These are phyloP conservation scores for Melanogaster broomeanus DNA, from an alignment of 768 basidiomycete species.

Conservation along the genomic window DNA sequence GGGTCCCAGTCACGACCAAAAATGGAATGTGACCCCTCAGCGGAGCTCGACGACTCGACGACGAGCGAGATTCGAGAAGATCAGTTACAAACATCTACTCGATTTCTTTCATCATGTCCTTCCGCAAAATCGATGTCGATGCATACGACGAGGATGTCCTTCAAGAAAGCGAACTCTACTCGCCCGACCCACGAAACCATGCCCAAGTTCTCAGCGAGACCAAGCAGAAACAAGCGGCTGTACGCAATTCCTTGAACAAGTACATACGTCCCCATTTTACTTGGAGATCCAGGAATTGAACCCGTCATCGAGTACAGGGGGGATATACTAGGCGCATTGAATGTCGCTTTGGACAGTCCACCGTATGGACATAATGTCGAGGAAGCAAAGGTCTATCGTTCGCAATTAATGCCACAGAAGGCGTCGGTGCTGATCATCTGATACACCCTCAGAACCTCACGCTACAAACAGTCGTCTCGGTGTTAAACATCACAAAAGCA, in stretches of 20 bases:
- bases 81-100: not conserved
- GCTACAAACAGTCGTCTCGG: slow-evolving; percentile 77
- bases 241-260: slow-evolving; percentile 75
- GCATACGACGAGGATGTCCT: slow-evolving; percentile 89
- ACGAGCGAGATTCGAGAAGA: not conserved
- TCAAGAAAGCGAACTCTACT: slow-evolving; percentile 82
- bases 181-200: slow-evolving; percentile 80
- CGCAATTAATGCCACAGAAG: not conserved
- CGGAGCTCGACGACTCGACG: too few relatives aligned
- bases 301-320: slow-evolving; percentile 59
- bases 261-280: slow-evolving; percentile 39
- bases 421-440: not conserved
- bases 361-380: slow-evolving; percentile 89
- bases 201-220: slow-evolving; percentile 73
- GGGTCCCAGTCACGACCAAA: too few relatives aligned
- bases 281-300: not conserved
- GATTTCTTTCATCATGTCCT: slow-evolving; percentile 64
- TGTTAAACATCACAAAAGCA: slow-evolving; percentile 92
- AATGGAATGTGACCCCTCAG: too few relatives aligned
- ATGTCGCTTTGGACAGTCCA: slow-evolving; percentile 69
- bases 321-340: slow-evolving; percentile 75
- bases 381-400: slow-evolving; percentile 77
- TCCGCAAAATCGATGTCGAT: slow-evolving; percentile 95
- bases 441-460: slow-evolving; percentile 60
- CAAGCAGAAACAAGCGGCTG: slow-evolving; percentile 70